phyloP scores from a whole-genome alignment of 495 filamentous ascomycete genomes.

The Glutinoglossum americanum region DNA sequence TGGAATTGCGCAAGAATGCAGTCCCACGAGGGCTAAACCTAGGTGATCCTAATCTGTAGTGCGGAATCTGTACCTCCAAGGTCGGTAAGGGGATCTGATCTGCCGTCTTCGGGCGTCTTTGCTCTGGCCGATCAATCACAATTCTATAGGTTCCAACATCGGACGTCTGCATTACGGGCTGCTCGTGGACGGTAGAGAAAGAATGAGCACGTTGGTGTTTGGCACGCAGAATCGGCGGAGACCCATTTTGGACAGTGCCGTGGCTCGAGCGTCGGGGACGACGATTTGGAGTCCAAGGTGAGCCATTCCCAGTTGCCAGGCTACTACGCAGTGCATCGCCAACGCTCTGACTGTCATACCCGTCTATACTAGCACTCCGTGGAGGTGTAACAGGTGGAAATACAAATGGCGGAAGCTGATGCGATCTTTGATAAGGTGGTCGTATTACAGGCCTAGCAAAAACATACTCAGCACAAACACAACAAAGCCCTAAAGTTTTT shows the following conservation, averaged over 20 bases:
- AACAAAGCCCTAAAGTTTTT: neutral
- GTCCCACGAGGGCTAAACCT: slow-evolving; percentile 61
- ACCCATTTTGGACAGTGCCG: neutral
- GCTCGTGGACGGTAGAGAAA: slow-evolving; percentile 38
- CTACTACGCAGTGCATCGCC: slow-evolving; percentile 27
- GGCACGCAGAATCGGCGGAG: slow-evolving; percentile 7
- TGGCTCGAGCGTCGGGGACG: slow-evolving; percentile 2
- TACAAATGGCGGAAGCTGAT: slow-evolving; percentile 27
- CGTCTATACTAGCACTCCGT: slow-evolving; percentile 30
- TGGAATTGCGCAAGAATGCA: slow-evolving; percentile 60
- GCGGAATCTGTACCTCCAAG: slow-evolving; percentile 64
- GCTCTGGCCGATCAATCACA: slow-evolving; percentile 56
- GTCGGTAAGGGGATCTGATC: slow-evolving; percentile 34
- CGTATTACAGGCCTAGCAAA: neutral
- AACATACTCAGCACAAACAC: neutral
- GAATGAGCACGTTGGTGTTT: slow-evolving; percentile 35
- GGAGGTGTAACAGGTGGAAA: slow-evolving; percentile 33
- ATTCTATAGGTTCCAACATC: slow-evolving; percentile 55
- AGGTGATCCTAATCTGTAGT: slow-evolving; percentile 67
- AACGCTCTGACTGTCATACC: slow-evolving; percentile 17
- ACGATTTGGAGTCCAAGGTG: slow-evolving; percentile 4
- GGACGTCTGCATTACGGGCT: slow-evolving; percentile 21
- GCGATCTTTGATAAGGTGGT: neutral
- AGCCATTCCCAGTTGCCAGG: slow-evolving; percentile 16
- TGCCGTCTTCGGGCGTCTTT: slow-evolving; percentile 41